A percentile compares a stretch with the other conserved stretches of the same genome.
Evolutionary conservation across 495 filamentous ascomycete genomes (phyloP).

Genomic region (Penicillium bovifimosum): DNA sequence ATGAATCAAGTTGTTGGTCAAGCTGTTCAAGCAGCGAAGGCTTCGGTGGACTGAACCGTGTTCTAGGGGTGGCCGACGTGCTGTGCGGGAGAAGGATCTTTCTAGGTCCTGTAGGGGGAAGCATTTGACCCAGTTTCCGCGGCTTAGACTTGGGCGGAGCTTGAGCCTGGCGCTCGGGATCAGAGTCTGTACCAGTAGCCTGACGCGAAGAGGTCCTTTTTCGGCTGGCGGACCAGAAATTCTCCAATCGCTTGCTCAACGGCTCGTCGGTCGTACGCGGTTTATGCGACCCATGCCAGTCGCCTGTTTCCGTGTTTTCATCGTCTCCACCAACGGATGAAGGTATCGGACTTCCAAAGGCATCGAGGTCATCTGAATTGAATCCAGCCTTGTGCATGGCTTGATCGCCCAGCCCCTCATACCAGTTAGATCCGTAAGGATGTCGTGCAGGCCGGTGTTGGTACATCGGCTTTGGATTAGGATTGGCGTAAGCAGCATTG

Average conservation of each 20-base stretch:
- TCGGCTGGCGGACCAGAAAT: slow-evolving; percentile 38
- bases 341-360: slow-evolving; percentile 30
- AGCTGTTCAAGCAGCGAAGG: slow-evolving; percentile 39
- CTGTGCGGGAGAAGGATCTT: slow-evolving; percentile 37
- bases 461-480: slow-evolving; percentile 21
- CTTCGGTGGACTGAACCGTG: slow-evolving; percentile 43
- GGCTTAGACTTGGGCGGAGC: slow-evolving; percentile 18
- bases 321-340: slow-evolving; percentile 32
- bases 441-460: slow-evolving; percentile 26
- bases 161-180: slow-evolving; percentile 7
- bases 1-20: slow-evolving; percentile 36
- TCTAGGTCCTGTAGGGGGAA: slow-evolving; percentile 27
- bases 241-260: slow-evolving; percentile 39
- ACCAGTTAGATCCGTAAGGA: slow-evolving; percentile 31
- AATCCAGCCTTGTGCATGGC: slow-evolving; percentile 35
- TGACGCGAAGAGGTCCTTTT: slow-evolving; percentile 17
- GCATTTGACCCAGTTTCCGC: slow-evolving; percentile 26
- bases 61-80: slow-evolving; percentile 37
- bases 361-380: slow-evolving; percentile 31
- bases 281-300: slow-evolving; percentile 27
- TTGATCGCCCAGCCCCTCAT: slow-evolving; percentile 32
- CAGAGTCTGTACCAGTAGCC: neutral
- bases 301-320: slow-evolving; percentile 19
- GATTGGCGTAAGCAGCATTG: slow-evolving; percentile 15
- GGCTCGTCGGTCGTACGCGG: slow-evolving; percentile 31